These are phyloP conservation scores for Celoporthe dispersa DNA, from an alignment of 2,329 filamentous ascomycete species.

Conservation along the genomic window DNA sequence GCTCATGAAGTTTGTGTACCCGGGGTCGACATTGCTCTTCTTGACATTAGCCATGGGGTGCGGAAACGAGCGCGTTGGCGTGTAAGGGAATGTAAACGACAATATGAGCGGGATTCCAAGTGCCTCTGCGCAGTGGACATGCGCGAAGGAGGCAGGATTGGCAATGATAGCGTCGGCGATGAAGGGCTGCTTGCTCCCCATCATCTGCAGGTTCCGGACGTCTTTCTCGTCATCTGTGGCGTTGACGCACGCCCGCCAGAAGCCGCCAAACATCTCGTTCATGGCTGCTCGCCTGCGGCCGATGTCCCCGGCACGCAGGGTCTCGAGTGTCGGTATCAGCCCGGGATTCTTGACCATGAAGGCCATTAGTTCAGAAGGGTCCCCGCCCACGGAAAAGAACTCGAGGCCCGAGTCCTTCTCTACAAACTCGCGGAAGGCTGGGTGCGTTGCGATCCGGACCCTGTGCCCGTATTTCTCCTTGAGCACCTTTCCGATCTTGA, in stretches of 20 bases:
- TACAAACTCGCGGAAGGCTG: slow-evolving; percentile 76
- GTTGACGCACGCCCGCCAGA: slow-evolving; percentile 79
- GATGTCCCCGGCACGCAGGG: slow-evolving; percentile 75
- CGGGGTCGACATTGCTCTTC: slow-evolving; percentile 70
- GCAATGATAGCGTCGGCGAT: slow-evolving; percentile 83
- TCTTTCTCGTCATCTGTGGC: slow-evolving; percentile 72
- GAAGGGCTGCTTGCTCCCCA: slow-evolving; percentile 65
- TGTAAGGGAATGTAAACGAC: slow-evolving; percentile 89
- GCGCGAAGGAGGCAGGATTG: slow-evolving; percentile 79
- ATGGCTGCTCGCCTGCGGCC: slow-evolving; percentile 69
- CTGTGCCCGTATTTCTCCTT: slow-evolving; percentile 74
- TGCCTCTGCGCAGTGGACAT: slow-evolving; percentile 79
- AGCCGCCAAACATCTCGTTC: slow-evolving; percentile 82
- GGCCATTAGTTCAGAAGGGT: slow-evolving; percentile 81
- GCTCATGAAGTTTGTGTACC: slow-evolving; percentile 79
- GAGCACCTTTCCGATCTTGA: slow-evolving; percentile 74
- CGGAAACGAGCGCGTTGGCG: slow-evolving; percentile 74
- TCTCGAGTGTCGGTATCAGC: slow-evolving; percentile 74
- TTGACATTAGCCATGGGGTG: slow-evolving; percentile 80
- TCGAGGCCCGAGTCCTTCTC: slow-evolving; percentile 74
- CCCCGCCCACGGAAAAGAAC: slow-evolving; percentile 80
- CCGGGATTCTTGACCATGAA: slow-evolving; percentile 89
- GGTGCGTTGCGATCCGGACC: slow-evolving; percentile 79
- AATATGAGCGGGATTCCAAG: slow-evolving; percentile 78
- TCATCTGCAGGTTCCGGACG: slow-evolving; percentile 64